A percentile compares a stretch with the other conserved stretches of the same genome.
Conservation (phyloP, 805 yeast genomes). For the Lipomyces chichibuensis region DNA sequence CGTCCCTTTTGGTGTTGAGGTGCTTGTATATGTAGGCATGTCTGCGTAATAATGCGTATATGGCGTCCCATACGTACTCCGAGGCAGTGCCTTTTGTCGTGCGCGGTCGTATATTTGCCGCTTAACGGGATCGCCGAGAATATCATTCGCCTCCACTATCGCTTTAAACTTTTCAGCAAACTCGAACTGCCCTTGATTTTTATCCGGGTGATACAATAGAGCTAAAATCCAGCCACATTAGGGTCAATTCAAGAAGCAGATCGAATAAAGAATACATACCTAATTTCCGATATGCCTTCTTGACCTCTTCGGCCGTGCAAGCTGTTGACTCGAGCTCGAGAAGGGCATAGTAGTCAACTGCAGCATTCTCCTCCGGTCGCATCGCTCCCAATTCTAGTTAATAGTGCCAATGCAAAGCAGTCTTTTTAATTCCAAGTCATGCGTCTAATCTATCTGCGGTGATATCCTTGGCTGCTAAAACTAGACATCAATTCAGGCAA, state of each 20-base stretch:
- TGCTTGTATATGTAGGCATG: neutral
- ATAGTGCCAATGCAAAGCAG: neutral
- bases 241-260: neutral
- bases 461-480: neutral
- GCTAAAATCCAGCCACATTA: constrained; percentile 35
- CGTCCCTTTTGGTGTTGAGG: neutral
- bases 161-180: constrained; percentile 43
- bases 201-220: constrained; percentile 54
- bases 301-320: constrained; percentile 41
- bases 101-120: constrained; percentile 42
- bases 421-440: neutral
- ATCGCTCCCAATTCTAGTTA: constrained; percentile 4
- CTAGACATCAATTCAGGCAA: neutral
- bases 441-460: neutral
- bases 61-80: constrained; percentile 4
- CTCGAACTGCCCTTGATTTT: constrained; percentile 37
- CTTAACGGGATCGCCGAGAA: constrained; percentile 40
- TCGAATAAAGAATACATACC: constrained; percentile 38
- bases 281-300: constrained; percentile 48
- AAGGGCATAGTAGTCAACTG: constrained; percentile 41
- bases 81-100: constrained; percentile 2
- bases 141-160: constrained; percentile 44
- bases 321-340: constrained; percentile 38
- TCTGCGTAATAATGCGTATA: neutral
- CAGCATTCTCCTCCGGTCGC: constrained; percentile 25